Conservation (phyloP, 257 asterid genomes). For the Solanum chilense region DNA sequence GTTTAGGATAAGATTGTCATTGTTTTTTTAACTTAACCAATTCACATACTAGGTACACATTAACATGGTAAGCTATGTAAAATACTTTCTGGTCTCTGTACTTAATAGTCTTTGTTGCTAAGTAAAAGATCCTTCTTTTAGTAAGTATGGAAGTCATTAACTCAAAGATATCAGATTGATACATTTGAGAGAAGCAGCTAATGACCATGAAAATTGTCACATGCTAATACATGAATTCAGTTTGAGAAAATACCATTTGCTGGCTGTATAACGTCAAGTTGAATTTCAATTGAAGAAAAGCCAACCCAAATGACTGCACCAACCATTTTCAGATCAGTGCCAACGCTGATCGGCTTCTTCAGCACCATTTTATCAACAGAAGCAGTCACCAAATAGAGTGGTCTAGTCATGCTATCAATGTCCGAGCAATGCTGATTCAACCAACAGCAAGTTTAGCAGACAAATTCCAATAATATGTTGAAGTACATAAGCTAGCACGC, state of each 20-base stretch:
- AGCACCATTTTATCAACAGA: conserved; percentile 92
- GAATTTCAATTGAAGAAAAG: conserved; percentile 88
- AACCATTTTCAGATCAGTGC: conserved; percentile 57
- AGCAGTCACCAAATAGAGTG: conserved; percentile 80
- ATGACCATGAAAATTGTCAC: not conserved
- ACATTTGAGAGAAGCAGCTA: not conserved
- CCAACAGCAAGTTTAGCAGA: not conserved
- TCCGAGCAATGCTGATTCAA: conserved; percentile 70
- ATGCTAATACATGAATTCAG: not conserved
- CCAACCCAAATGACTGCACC: conserved; percentile 99
- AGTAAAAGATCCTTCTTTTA: not conserved
- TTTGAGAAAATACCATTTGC: conserved; percentile 37
- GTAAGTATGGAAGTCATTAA: not conserved
- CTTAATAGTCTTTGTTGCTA: not conserved
- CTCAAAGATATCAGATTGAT: not conserved
- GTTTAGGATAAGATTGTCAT: not conserved
- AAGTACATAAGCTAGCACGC: not conserved
- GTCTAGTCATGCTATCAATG: conserved; percentile 76
- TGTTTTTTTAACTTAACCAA: not conserved
- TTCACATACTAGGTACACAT: not conserved
- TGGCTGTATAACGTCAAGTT: conserved; percentile 76
- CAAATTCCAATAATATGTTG: not conserved
- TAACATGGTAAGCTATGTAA: not conserved
- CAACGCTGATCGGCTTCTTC: conserved; percentile 78
- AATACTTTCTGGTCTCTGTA: not conserved